Conservation (phyloP, 805 yeast species). For the Kregervanrija fluxuum region DNA sequence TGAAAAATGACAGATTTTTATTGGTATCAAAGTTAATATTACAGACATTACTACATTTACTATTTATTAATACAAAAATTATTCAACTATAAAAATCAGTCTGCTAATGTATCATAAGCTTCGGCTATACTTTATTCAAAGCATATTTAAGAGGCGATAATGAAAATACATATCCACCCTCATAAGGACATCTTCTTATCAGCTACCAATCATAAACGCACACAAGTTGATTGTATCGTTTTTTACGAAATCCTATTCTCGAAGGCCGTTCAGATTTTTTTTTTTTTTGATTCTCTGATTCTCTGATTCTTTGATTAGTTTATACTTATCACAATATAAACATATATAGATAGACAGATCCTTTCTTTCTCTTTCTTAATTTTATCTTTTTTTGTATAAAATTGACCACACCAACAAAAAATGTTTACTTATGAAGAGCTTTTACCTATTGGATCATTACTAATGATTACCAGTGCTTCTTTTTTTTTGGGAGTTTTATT, state of each 20-base stretch:
- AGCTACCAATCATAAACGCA: too few relatives aligned
- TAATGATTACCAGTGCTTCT: slow-evolving; percentile 40
- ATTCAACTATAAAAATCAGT: too few relatives aligned
- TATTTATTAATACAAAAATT: too few relatives aligned
- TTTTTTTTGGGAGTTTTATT: slow-evolving; percentile 76
- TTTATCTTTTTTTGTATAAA: neutral
- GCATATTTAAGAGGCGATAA: too few relatives aligned
- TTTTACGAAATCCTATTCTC: neutral
- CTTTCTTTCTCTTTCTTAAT: neutral
- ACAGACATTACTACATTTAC: too few relatives aligned
- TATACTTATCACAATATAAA: neutral
- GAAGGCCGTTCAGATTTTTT: neutral
- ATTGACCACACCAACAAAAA: neutral
- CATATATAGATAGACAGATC: neutral
- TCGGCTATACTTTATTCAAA: too few relatives aligned
- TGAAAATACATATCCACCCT: too few relatives aligned
- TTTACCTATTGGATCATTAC: slow-evolving; percentile 27
- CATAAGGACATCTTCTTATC: too few relatives aligned
- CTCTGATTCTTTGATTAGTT: neutral
- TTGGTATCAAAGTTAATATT: too few relatives aligned
- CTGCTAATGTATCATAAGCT: too few relatives aligned
- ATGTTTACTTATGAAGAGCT: slow-evolving; percentile 25
- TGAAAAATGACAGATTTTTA: too few relatives aligned
- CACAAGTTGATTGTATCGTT: neutral
- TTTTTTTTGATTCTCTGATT: neutral